Percentiles rank a stretch among this genome's conserved stretches.
These are phyloP conservation scores for Cylindrodendrum hubeiense DNA, from an alignment of 2,329 filamentous ascomycete genomes.

Conservation along the genomic window DNA sequence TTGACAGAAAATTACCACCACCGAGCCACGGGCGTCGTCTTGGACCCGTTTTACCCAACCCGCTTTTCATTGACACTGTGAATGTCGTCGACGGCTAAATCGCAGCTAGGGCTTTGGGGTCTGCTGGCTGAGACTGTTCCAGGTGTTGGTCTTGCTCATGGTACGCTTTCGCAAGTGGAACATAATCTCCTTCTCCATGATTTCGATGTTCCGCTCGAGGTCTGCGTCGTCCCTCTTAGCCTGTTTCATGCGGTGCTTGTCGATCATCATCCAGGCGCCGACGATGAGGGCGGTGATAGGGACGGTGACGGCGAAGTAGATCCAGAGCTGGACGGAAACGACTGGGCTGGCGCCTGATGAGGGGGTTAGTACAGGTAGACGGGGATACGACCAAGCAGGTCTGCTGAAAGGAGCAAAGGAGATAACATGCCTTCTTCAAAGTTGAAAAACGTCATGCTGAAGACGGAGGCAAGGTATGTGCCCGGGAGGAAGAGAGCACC, in stretches of 20 bases:
- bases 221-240: slow-evolving; percentile 64
- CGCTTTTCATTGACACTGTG: neutral
- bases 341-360: slow-evolving; percentile 50
- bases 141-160: slow-evolving; percentile 68
- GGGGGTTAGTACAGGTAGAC: slow-evolving; percentile 10
- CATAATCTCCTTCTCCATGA: slow-evolving; percentile 70
- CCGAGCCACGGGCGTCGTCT: neutral
- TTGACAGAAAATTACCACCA: neutral
- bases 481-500: slow-evolving; percentile 74
- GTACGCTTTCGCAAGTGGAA: slow-evolving; percentile 67
- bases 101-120: slow-evolving; percentile 39
- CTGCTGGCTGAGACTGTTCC: slow-evolving; percentile 56
- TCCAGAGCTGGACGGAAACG: slow-evolving; percentile 68
- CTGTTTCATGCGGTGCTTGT: slow-evolving; percentile 61
- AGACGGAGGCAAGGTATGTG: slow-evolving; percentile 72
- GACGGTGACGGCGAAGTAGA: slow-evolving; percentile 73
- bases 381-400: neutral
- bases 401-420: neutral
- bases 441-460: slow-evolving; percentile 77
- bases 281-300: slow-evolving; percentile 69
- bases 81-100: neutral
- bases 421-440: slow-evolving; percentile 60
- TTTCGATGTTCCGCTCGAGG: slow-evolving; percentile 66
- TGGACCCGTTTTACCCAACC: neutral
- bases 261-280: slow-evolving; percentile 66